Base-by-base conservation (phyloP, 2,329 filamentous ascomycete species). In the Monilinia laxa region DNA sequence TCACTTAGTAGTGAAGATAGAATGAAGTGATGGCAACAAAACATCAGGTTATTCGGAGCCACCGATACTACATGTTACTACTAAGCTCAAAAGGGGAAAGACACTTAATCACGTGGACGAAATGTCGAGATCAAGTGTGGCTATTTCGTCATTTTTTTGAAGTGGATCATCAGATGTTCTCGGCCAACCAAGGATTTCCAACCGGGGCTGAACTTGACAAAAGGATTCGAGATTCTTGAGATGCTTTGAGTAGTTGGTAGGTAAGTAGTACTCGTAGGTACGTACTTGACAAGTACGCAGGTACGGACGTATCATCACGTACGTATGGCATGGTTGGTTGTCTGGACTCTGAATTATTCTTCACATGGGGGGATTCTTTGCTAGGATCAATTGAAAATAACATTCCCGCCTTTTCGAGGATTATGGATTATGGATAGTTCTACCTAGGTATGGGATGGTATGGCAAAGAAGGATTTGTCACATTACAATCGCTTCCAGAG, bases 121-220 rank as follows among this genome's bases (percentile, higher is more conserved):
- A 2, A 49, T 59, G 57, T 49, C 57, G 57, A 35, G 45, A 47
- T 59, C 25, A 59, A 31, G 20, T 49, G 52, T 54, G 52, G 52
- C 52, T 49, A 59, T 59, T 28, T 59, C 42, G 57, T 49, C 57
- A 59, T 47, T 49, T 20, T 4, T 23, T 1, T 11, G 25, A 10
- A 47, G 40, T 59, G 40, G 56, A 59, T 59, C 40, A 31, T 47
- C 25, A 47, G 20, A 47, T 47, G 25, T 59, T 20, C 28, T 16
- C 25, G 20, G 18, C 57, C 25, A 59, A 59, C 25, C 57, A 47
- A 14, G 12, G 18, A 35, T n/a, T 59, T 49, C 20, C 7, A n/a
- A 35, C 3, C 57, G 5, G 38, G 42, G 55, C 55, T 40, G 16
- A 40, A 38, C 7, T 42, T 25, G 38, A 42, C 55, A 10, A 23